These are phyloP conservation scores for Euphorbia peplus DNA, from an alignment of 345 rosid species.

Conservation along the genomic window DNA sequence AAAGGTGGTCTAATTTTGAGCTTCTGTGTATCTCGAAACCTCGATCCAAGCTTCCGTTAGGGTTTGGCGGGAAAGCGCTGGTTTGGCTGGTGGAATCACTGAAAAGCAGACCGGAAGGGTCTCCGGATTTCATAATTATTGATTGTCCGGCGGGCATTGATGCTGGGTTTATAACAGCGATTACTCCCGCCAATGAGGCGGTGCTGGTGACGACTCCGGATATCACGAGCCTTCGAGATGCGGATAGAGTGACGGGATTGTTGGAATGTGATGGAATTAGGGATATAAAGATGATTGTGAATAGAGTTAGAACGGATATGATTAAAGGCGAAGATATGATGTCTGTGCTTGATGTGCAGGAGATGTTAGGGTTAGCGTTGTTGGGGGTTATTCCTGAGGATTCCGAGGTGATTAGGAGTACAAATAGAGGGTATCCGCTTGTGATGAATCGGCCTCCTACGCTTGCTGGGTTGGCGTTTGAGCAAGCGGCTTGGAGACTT, in stretches of 20 bases:
- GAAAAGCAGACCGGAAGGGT: slow-evolving; percentile 63
- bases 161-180: slow-evolving; percentile 96
- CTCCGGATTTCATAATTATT: slow-evolving; percentile 76
- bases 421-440: slow-evolving; percentile 84
- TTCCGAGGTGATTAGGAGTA: slow-evolving; percentile 84
- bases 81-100: slow-evolving; percentile 87
- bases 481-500: slow-evolving; percentile 99
- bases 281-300: slow-evolving; percentile 94
- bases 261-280: slow-evolving; percentile 88
- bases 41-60: slow-evolving; percentile 85
- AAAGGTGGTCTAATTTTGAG: slow-evolving; percentile 93
- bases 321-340: slow-evolving; percentile 98
- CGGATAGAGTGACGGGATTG: slow-evolving; percentile 83
- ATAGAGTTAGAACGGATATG: slow-evolving; percentile 91
- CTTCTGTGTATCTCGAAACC: slow-evolving; percentile 91
- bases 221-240: slow-evolving; percentile 80
- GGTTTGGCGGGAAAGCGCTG: slow-evolving; percentile 87
- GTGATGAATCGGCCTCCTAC: slow-evolving; percentile 92
- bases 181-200: slow-evolving; percentile 94
- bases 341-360: slow-evolving; percentile 94
- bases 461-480: slow-evolving; percentile 88
- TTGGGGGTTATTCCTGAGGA: slow-evolving; percentile 91
- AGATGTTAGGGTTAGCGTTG: slow-evolving; percentile 80
- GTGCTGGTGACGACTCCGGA: slow-evolving; percentile 88
- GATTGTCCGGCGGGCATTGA: slow-evolving; percentile 98